Conservation (phyloP, 768 basidiomycete species). For the Chalciporus piperatus region DNA sequence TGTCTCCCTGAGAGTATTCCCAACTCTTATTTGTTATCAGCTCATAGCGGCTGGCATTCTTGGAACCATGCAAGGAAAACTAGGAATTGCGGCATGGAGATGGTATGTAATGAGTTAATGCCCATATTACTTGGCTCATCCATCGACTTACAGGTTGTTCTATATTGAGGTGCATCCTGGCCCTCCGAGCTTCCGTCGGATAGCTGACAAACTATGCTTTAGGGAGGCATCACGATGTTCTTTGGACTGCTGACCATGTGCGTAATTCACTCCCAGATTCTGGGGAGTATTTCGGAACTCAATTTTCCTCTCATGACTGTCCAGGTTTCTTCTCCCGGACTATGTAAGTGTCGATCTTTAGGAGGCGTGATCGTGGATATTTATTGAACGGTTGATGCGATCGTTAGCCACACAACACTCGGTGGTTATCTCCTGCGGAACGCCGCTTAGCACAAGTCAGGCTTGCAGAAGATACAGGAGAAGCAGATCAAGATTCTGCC, state of each 20-base stretch:
- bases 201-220: not conserved
- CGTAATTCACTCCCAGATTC: not conserved
- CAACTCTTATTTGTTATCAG: slow-evolving; percentile 26
- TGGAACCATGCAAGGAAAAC: slow-evolving; percentile 60
- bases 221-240: slow-evolving; percentile 64
- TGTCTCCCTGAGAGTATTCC: not conserved
- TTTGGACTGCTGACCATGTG: slow-evolving; percentile 56
- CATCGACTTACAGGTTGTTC: slow-evolving; percentile 49
- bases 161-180: slow-evolving; percentile 53
- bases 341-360: slow-evolving; percentile 40
- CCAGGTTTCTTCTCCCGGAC: slow-evolving; percentile 57
- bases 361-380: not conserved
- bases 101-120: slow-evolving; percentile 41
- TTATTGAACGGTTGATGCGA: not conserved
- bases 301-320: not conserved
- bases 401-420: slow-evolving; percentile 56
- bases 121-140: not conserved
- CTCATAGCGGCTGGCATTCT: slow-evolving; percentile 77
- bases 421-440: slow-evolving; percentile 53
- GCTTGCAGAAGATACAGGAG: slow-evolving; percentile 65
- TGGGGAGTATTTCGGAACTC: not conserved
- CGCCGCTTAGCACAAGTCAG: slow-evolving; percentile 63
- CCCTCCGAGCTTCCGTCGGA: not conserved
- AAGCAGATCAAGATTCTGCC: slow-evolving; percentile 52
- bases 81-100: slow-evolving; percentile 69